Base-by-base conservation (phyloP, 129 eudicot species). In the Chrysanthemum lavandulifolium region DNA sequence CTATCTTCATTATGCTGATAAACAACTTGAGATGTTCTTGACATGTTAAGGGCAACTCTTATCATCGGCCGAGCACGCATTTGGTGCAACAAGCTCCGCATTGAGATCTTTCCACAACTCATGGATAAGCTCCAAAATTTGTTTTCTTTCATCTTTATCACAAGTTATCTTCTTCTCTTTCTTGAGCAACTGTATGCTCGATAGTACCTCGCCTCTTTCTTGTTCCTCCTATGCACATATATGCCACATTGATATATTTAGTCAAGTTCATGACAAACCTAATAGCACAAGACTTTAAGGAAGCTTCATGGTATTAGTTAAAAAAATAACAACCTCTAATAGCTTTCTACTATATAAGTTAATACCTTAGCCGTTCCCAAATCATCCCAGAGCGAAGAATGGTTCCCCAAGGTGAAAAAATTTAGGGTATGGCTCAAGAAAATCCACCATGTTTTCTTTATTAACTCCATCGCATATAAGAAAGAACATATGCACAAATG, bases 381-480 rank as follows among this genome's bases (percentile, higher is more conserved):
- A 72, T 87, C 93, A 70, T 87, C 89, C 89, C 89, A 84, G 0
- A 87, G 84, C 10, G 87, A 72, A 84, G 89, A 80, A 87, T 82
- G 59, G 81, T 78, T 12, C 92, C 92, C 68, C 8, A 65, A 36
- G n/a, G 85, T 84, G 63, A 84, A 84, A 87, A 60, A 76, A 67
- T 47, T 65, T 87, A 23, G 92, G 92, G 71, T 87, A 84, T 14
- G 89, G 84, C 43, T 82, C 78, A 29, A 65, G 47, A 65, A 82
- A 53, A 10, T 43, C 6, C 52, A 10, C 62, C 14, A 66, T 67
- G 29, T 75, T 80, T 40, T 80, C 73, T 0, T 57, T 7, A 0
- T 80, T 79, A n/a, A 82, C 79, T 12, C 82, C 85, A 61, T 87
- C 67, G 0, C 81, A 82, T 5, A 82, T 72, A 4, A 87, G 76